These are phyloP conservation scores for Aspergillus jensenii DNA, from an alignment of 2,329 filamentous ascomycete genomes.

Conservation along the genomic window DNA sequence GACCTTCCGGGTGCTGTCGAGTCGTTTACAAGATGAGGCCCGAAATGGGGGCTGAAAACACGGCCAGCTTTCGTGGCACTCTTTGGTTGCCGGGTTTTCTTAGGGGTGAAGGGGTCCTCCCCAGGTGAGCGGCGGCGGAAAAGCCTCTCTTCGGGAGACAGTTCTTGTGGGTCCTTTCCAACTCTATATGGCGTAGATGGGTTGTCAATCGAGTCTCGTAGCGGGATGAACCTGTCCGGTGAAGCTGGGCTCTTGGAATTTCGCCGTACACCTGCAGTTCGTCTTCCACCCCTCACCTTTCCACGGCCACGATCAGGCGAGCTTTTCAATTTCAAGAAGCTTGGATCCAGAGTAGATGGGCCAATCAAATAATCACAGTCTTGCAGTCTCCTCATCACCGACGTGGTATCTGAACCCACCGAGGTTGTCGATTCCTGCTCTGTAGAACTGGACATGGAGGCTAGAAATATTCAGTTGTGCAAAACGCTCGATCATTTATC, in stretches of 20 bases:
- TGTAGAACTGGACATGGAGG: neutral
- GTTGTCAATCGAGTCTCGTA: constrained; percentile 41
- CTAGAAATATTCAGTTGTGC: neutral
- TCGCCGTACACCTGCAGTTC: constrained; percentile 10
- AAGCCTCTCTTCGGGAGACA: constrained; percentile 49
- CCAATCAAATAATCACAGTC: constrained; percentile 1
- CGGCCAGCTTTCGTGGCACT: constrained; percentile 15
- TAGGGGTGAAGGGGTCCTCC: constrained; percentile 56
- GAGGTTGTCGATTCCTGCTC: neutral
- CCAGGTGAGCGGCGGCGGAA: constrained; percentile 44
- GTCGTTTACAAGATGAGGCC: constrained; percentile 36
- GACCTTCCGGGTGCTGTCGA: constrained; percentile 15
- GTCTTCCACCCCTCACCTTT: constrained; percentile 17
- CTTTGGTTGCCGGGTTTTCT: constrained; percentile 27
- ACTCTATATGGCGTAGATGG: constrained; percentile 53
- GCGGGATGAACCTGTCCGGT: constrained; percentile 61
- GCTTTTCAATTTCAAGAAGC: neutral
- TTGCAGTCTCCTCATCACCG: neutral
- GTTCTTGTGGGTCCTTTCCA: constrained; percentile 48
- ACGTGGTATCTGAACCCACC: neutral
- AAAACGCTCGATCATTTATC: neutral
- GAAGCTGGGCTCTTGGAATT: constrained; percentile 28
- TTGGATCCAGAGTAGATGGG: neutral
- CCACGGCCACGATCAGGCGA: constrained; percentile 14
- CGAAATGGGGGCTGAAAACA: constrained; percentile 27